A percentile compares a stretch with the other conserved stretches of the same genome.
Evolutionary conservation across 2,329 filamentous ascomycete genomes (phyloP).

Genomic region (Penicillium sp.): DNA sequence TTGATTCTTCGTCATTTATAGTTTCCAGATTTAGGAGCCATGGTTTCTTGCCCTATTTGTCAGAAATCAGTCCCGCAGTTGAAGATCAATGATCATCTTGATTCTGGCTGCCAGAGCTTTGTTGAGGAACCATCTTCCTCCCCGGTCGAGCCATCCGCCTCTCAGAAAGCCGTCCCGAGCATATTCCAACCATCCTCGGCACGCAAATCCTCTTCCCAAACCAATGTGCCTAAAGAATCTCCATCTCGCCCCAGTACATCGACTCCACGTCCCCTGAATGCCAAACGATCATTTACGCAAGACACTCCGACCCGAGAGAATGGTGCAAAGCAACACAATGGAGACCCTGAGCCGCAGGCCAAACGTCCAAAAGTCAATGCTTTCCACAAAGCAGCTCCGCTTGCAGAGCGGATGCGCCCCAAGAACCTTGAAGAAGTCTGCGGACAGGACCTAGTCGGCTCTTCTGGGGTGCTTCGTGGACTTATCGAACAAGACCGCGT

Average conservation of each 20-base stretch:
- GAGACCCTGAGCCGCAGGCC: conserved; percentile 41
- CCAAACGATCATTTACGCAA: conserved; percentile 35
- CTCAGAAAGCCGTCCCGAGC: conserved; percentile 46
- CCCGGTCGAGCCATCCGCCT: conserved; percentile 44
- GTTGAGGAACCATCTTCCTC: conserved; percentile 51
- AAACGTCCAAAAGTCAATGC: conserved; percentile 68
- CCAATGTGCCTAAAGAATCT: conserved; percentile 23
- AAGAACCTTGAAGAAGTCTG: conserved; percentile 78
- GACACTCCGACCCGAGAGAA: conserved; percentile 23
- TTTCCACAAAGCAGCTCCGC: conserved; percentile 69
- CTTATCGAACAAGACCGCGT: conserved; percentile 83
- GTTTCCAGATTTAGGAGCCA: conserved; percentile 12
- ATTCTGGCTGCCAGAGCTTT: conserved; percentile 73
- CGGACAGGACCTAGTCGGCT: conserved; percentile 88
- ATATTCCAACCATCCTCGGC: conserved; percentile 57
- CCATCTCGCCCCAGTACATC: conserved; percentile 26
- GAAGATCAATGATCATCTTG: conserved; percentile 87
- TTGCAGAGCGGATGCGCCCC: conserved; percentile 93
- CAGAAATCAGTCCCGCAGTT: conserved; percentile 52
- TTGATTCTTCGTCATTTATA: neutral
- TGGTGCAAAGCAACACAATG: conserved; percentile 24
- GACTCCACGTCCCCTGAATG: conserved; percentile 27
- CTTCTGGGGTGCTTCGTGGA: conserved; percentile 76
- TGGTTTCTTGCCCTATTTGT: conserved; percentile 81
- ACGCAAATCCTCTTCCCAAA: conserved; percentile 39